Base-by-base conservation (phyloP, 805 yeast genomes). In the Saturnispora halmiae region DNA sequence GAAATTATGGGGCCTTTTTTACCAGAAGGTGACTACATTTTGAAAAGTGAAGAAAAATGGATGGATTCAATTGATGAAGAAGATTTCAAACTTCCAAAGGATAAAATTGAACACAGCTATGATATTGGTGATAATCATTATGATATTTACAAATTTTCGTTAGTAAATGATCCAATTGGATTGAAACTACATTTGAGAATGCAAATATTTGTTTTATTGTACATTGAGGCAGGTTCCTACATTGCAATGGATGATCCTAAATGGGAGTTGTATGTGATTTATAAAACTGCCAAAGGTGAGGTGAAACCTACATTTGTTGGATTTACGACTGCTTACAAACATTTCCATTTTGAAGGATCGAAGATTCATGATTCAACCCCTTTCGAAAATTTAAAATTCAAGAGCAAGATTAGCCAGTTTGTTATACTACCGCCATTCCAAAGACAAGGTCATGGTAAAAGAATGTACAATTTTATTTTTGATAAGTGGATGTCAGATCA, bases 221-320 rank as follows among this genome's bases (percentile, higher is more conserved):
- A 80, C 62, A 90, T 92, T 50, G 98, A 92, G 57, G 97, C 95
- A 0, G 97, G 96, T 2, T 77, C 94, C 1, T 84, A 75, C 52
- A 86, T 92, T 42, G 96, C 88, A 54, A 68, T 70, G 30, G 59
- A 59, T 0, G 98, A 92, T 59, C 69, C 70, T 7, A 67, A 72
- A 14, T 92, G 98, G 98, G 86, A 83, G 36, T 56, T 87, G 2
- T 88, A 74, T 55, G 65, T 80, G 28, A 48, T 82, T 6, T 69
- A 64, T 51, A 58, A 63, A 38, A 54, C 64, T 16, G 59, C 63
- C 34, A 55, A 56, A 6, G 42, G 41, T 1, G 61, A 59, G 0
- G 61, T 57, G 13, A 50, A 51, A 10, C 59, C 64, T 2, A 58
- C 75, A 44, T 72, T 88, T 40, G 73, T 77, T 28, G 97, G 96